Percentiles rank a stretch among this genome's conserved stretches.
phyloP scores from a whole-genome alignment of 108 stramenopile species.

The Schizochytrium sp. region DNA sequence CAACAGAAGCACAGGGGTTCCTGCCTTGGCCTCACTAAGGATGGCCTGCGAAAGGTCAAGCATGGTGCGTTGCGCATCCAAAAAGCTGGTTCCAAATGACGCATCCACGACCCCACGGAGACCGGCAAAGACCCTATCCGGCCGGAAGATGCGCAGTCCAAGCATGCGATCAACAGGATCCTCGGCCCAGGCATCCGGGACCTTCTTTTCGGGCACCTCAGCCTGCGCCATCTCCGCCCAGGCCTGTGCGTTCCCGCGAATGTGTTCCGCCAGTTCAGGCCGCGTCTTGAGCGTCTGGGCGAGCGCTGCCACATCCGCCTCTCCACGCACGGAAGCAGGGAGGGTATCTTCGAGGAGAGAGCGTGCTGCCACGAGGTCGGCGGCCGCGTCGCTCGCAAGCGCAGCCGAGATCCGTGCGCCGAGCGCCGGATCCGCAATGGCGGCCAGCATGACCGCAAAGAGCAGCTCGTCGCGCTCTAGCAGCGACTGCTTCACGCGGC shows the following conservation, averaged over 20 bases:
- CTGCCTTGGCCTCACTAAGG: not conserved
- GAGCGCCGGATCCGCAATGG: not conserved
- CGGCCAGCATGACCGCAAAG: not conserved
- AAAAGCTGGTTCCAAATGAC: slow-evolving; percentile 55
- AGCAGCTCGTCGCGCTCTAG: not conserved
- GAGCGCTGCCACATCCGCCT: not conserved
- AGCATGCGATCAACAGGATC: slow-evolving; percentile 47
- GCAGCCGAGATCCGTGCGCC: not conserved
- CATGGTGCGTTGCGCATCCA: not conserved
- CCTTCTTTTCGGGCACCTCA: not conserved
- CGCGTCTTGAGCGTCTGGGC: not conserved
- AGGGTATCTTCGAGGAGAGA: not conserved
- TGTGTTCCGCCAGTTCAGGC: not conserved
- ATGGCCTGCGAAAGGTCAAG: not conserved
- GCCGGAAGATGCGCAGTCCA: slow-evolving; percentile 68
- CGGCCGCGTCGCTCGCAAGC: not conserved
- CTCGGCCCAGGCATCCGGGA: not conserved
- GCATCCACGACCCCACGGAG: slow-evolving; percentile 60
- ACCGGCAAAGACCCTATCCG: slow-evolving; percentile 78
- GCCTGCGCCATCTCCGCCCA: not conserved
- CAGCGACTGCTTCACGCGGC: not conserved
- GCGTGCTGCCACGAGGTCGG: not conserved
- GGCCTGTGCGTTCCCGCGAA: not conserved
- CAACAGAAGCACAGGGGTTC: slow-evolving; percentile 68
- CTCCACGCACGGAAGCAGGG: not conserved